Evolutionary conservation across 2,329 filamentous ascomycete species (phyloP).

Genomic region (Aphanoascus verrucosus): DNA sequence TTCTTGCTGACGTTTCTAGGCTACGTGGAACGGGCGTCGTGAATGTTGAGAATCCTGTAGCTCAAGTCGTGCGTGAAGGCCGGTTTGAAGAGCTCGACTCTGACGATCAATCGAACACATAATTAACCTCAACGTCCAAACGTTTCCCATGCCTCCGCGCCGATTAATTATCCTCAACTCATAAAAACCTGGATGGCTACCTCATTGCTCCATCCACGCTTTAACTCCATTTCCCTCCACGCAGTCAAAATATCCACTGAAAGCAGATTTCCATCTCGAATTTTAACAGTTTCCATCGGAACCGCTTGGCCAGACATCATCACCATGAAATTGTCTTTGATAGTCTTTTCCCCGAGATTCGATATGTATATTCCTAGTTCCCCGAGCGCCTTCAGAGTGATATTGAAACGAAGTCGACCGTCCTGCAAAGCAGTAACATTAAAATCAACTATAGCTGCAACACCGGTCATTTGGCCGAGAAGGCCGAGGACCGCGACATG

Average conservation of each 20-base stretch:
- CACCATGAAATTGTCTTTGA: constrained; percentile 59
- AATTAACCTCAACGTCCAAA: not conserved
- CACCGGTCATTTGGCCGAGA: constrained; percentile 79
- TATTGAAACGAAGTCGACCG: constrained; percentile 53
- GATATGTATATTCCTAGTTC: constrained; percentile 63
- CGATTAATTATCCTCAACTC: constrained; percentile 13
- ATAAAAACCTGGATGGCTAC: constrained; percentile 56
- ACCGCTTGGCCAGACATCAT: constrained; percentile 63
- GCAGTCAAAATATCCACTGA: constrained; percentile 67
- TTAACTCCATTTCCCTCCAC: constrained; percentile 63
- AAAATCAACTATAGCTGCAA: constrained; percentile 61
- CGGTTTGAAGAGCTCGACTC: no score
- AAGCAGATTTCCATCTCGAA: constrained; percentile 44
- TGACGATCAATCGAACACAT: no score
- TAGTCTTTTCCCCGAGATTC: constrained; percentile 48
- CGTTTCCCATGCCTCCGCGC: not conserved
- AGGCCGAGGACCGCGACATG: constrained; percentile 63
- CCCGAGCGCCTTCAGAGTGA: constrained; percentile 70
- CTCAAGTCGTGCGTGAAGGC: no score
- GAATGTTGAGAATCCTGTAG: no score
- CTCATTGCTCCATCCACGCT: constrained; percentile 70
- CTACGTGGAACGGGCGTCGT: no score
- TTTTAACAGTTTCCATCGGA: constrained; percentile 51
- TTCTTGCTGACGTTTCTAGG: no score
- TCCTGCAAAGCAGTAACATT: constrained; percentile 49